Evolutionary conservation across 1,284 basidiomycete species (phyloP), one percentile per base, ranked within the genome.

Genomic region (Jaminaea rosea): DNA sequence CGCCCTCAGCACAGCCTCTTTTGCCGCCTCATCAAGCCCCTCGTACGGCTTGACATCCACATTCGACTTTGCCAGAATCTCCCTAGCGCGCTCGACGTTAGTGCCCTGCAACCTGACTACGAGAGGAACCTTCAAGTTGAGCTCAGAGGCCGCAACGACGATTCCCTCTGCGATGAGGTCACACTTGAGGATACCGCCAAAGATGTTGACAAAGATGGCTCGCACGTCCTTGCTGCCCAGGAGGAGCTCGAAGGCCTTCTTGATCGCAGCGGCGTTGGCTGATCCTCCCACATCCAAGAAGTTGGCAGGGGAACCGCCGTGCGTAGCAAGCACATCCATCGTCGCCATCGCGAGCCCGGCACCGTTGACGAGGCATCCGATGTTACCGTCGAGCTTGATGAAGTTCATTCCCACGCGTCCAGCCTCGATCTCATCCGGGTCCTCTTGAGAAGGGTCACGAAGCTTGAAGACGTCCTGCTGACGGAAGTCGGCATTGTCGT

Each of bases 311-410:
- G 91, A 85, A 37, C 68, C 68, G 10, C 93, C 92, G 74, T 94
- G 88, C 53, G 96, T 80, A 57, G 92, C 84, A 53, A 99, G 81
- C 29, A 98, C 93, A 73, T 99, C 94, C 92, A 99, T 98, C 49
- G 94, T 99, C 26, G 94, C 94, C 94, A 99, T 99, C 49, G 94
- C 94, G 56, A 99, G 80, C 75, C 94, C 94, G 55, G 94, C 94
- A 69, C 94, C 94, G 75, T 99, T 99, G 62, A 99, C 94, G 54
- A 99, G 80, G 77, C 94, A 99, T 37, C 94, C 94, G 60, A 99
- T 86, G 78, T 84, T 88, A 32, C 94, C 94, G 74, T 99, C 94
- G 46, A 99, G 85, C 80, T 99, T 97, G 82, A 98, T 98, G 76
- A 97, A 97, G 81, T 96, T 98, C 70, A 98, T 81, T 72, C 89